phyloP scores from a whole-genome alignment of 2,329 filamentous ascomycete species.

The Aspergillus sojae region DNA sequence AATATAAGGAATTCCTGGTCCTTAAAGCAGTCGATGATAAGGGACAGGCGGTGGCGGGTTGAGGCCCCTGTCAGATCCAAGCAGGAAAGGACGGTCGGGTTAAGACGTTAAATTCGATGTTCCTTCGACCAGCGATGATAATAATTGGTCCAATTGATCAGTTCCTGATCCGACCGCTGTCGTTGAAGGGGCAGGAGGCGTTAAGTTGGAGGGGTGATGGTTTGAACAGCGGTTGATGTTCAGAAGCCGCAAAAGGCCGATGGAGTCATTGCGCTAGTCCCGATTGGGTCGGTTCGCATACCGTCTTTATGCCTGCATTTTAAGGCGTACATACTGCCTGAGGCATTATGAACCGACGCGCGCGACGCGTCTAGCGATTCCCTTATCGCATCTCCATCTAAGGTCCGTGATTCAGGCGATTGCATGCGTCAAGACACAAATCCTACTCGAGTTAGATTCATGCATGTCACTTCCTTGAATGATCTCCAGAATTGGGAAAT shows the following conservation, averaged over 20 bases:
- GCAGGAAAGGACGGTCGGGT: conserved; percentile 16
- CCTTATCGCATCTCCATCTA: conserved; percentile 19
- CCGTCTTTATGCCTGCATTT: conserved; percentile 29
- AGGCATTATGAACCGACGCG: conserved; percentile 31
- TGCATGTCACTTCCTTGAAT: background rate
- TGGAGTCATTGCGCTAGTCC: conserved; percentile 34
- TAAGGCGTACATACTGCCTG: conserved; percentile 27
- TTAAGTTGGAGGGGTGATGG: conserved; percentile 33
- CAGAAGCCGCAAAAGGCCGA: conserved; percentile 44
- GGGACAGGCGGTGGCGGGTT: conserved; percentile 23
- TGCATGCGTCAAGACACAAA: conserved; percentile 6
- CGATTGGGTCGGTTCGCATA: conserved; percentile 25
- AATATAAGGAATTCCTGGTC: conserved; percentile 10
- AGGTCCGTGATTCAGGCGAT: conserved; percentile 8
- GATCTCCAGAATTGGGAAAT: background rate
- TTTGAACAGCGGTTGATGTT: conserved; percentile 36
- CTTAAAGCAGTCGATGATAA: conserved; percentile 12
- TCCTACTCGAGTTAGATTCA: background rate
- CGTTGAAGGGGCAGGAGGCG: conserved; percentile 23
- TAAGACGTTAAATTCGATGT: conserved; percentile 5
- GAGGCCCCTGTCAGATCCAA: conserved; percentile 21
- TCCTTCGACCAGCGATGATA: conserved; percentile 16
- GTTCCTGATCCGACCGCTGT: conserved; percentile 21
- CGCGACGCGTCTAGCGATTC: conserved; percentile 32
- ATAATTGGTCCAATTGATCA: conserved; percentile 30